Evolutionary conservation across 768 basidiomycete species (phyloP).

Genomic region (Phaeolepiota aurea): DNA sequence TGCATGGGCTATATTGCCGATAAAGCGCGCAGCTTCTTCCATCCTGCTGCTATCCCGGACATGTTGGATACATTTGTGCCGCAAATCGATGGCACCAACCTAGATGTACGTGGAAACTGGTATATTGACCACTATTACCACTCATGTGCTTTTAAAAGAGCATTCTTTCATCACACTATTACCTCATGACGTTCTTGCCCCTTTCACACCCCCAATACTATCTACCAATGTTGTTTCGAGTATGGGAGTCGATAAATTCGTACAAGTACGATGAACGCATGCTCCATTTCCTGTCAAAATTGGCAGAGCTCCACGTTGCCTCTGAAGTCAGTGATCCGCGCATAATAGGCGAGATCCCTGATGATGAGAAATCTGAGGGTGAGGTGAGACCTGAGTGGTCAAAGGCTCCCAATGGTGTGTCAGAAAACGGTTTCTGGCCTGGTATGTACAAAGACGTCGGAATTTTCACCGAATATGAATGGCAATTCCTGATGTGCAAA

Average conservation of each 20-base stretch:
- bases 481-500: slow-evolving; percentile 83
- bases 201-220: slow-evolving; percentile 80
- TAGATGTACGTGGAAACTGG: slow-evolving; percentile 47
- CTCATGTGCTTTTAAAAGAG: slow-evolving; percentile 30
- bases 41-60: slow-evolving; percentile 76
- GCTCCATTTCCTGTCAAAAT: slow-evolving; percentile 71
- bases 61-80: slow-evolving; percentile 88
- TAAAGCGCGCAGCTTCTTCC: slow-evolving; percentile 73
- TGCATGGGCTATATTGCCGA: slow-evolving; percentile 69
- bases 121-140: slow-evolving; percentile 4
- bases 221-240: slow-evolving; percentile 72
- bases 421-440: slow-evolving; percentile 38
- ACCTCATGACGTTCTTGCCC: slow-evolving; percentile 80
- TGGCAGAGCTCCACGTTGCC: slow-evolving; percentile 76
- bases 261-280: slow-evolving; percentile 88
- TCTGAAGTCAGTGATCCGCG: slow-evolving; percentile 70
- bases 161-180: slow-evolving; percentile 76
- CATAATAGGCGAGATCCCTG: slow-evolving; percentile 54
- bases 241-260: slow-evolving; percentile 87
- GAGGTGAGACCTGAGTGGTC: slow-evolving; percentile 52
- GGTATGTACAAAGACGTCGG: slow-evolving; percentile 85
- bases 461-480: slow-evolving; percentile 79
- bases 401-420: slow-evolving; percentile 25
- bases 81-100: slow-evolving; percentile 59
- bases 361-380: slow-evolving; percentile 57